Conservation (phyloP, 257 asterid genomes). For the Scutellaria galericulata region DNA sequence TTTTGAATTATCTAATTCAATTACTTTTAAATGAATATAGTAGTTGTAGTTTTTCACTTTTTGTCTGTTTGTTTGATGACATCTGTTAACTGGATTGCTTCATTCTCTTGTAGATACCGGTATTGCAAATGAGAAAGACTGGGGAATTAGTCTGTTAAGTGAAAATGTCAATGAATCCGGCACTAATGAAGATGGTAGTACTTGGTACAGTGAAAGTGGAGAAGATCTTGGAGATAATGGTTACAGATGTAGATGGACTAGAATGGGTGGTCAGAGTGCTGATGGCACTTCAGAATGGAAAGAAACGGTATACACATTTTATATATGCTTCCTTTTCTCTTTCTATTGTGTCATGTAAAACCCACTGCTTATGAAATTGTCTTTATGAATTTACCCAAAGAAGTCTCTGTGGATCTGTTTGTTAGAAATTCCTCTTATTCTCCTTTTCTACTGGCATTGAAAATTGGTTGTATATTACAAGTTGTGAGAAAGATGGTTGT, state of each 20-base stretch:
- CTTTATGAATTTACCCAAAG: neutral
- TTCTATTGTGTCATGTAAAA: constrained; percentile 14
- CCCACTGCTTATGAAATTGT: constrained; percentile 4
- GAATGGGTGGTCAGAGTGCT: constrained; percentile 88
- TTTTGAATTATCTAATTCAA: constrained; percentile 2
- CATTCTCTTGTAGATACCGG: constrained; percentile 74
- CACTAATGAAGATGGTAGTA: constrained; percentile 85
- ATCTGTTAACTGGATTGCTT: neutral
- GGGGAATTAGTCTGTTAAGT: constrained; percentile 84
- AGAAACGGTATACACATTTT: constrained; percentile 72
- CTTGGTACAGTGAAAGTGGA: constrained; percentile 90
- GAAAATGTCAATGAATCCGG: constrained; percentile 80
- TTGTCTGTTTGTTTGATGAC: constrained; percentile 15
- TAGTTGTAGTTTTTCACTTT: constrained; percentile 16
- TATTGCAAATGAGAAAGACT: constrained; percentile 95
- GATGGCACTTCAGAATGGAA: constrained; percentile 90
- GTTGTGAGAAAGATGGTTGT: constrained; percentile 17
- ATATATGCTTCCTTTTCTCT: constrained; percentile 13
- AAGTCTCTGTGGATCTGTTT: neutral
- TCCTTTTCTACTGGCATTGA: neutral
- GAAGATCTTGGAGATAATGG: constrained; percentile 97
- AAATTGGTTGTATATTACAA: neutral
- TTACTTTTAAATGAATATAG: neutral
- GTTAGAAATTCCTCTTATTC: neutral
- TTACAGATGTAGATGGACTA: constrained; percentile 90